Base-by-base conservation (phyloP, 176 grass and related monocot species). In the Carex scoparia region DNA sequence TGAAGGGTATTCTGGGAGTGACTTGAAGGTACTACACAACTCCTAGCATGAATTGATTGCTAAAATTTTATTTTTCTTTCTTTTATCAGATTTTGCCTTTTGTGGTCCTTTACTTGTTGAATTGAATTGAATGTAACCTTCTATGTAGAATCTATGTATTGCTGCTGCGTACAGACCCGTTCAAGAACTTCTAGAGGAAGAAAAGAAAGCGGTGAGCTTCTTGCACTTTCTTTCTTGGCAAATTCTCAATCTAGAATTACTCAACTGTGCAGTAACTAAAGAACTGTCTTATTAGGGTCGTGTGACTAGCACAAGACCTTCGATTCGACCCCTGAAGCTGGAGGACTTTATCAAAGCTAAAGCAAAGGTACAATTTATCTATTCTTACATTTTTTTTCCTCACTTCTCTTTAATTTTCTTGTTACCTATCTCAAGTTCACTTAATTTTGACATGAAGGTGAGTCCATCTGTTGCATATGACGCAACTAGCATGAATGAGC, bases 1-100 rank as follows among this genome's bases (percentile, higher is more conserved):
- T 69, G 96, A 99, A 91, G 96, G 96, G 70, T 99, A 99, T 85
- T 99, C 91, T 81, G 93, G 96, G 88, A 99, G 93, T 53, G 96
- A 99, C 32, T 90, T 99, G 79, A 94, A 94, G 91, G 93, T 95
- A 92, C 62, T 16, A 46, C 42, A 48, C 40, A 49, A 5, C 5
- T 87, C 33, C 40, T 38, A 72, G 59, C 9, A 58, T 82, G 42
- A 58, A 44, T 19, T 72, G 59, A 15, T 74, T 63, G 15, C 49
- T 51, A 27, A 4, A 9, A 30, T 40, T 66, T 77, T 63, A 55
- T 68, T 80, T 30, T 32, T 53, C 2, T 28, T 63, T 65, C 10
- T 65, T 65, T 84, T 83, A 1, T 44, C 19, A 67, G 58, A 7
- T 27, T n/a, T 33, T 77, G 0, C 51, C 12, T 84, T 77, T 68